Base-by-base conservation (phyloP, 2,329 filamentous ascomycete species). In the Fulvia fulva region DNA sequence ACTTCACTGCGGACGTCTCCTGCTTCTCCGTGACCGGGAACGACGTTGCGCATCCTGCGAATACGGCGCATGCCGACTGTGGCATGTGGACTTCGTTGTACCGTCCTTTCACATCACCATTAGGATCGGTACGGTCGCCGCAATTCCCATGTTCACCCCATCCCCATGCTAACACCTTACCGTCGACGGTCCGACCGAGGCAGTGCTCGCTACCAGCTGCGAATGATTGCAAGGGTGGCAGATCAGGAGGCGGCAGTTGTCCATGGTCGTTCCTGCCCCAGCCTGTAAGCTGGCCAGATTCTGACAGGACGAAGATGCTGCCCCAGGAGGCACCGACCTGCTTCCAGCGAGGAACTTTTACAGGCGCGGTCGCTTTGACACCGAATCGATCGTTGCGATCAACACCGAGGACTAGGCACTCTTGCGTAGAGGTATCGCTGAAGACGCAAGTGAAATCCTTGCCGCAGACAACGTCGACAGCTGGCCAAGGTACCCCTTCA, bases 91-190 rank as follows among this genome's bases (percentile, higher is more conserved):
- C 83, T 58, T 83, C 76, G 69, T 87, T 91, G 79, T 83, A 90
- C 59, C 79, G 80, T 9, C 83, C 87, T 63, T 87, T 87, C 47
- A 91, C 85, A 73, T 89, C 84, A 51, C 84, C 85, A 61, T 81
- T 77, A 19, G 81, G 77, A 61, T 85, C 83, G 12, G 76, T 78
- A 44, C 82, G 78, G 34, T 85, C 83, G 2, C 94, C 94, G 72
- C 94, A 99, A 72, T 99, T 99, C 1, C 94, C 94, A 75, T 99
- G 94, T 75, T 97, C 93, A 1, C 91, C 92, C 94, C 94, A 99
- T 21, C 94, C 94, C 91, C 93, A 97, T 1, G 90, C 84, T 51
- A 95, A 75, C 1, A 96, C 84, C 52, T 87, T 82, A 1, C 84
- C 84, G 60, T 63, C 53, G 21, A 81, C 78, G 9, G 88, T 85